phyloP scores from a whole-genome alignment of 495 filamentous ascomycete species.

The Trichoderma asperelloides region DNA sequence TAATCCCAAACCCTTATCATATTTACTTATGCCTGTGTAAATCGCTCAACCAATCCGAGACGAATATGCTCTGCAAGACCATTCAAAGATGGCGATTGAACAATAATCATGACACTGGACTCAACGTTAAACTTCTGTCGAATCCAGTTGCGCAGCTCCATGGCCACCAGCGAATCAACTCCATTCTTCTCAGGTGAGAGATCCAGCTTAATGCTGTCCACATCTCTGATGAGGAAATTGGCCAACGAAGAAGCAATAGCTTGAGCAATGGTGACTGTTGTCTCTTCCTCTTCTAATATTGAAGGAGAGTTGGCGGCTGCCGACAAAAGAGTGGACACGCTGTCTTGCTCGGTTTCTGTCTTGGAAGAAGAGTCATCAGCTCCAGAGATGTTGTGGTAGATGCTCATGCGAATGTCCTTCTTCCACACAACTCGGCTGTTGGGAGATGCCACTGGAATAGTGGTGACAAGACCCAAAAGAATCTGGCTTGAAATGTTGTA shows the following conservation, averaged over 20 bases:
- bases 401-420: not conserved
- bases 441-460: not conserved
- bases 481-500: not conserved
- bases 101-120: no score
- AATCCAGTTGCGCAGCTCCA: conserved; percentile 39
- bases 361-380: not conserved
- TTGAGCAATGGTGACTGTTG: not conserved
- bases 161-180: conserved; percentile 42
- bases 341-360: no score
- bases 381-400: not conserved
- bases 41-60: no score
- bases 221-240: not conserved
- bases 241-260: not conserved
- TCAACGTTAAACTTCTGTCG: conserved; percentile 33
- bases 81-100: no score
- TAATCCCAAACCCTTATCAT: no score
- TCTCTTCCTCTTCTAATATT: not conserved
- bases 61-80: no score
- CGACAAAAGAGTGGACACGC: no score
- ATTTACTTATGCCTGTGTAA: no score
- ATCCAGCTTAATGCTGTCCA: not conserved
- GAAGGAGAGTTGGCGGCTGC: not conserved
- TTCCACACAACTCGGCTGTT: not conserved
- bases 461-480: no score
- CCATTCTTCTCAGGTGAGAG: conserved; percentile 16